Conservation (phyloP, 2,329 filamentous ascomycete species). For the Colletotrichum cordylinicola region DNA sequence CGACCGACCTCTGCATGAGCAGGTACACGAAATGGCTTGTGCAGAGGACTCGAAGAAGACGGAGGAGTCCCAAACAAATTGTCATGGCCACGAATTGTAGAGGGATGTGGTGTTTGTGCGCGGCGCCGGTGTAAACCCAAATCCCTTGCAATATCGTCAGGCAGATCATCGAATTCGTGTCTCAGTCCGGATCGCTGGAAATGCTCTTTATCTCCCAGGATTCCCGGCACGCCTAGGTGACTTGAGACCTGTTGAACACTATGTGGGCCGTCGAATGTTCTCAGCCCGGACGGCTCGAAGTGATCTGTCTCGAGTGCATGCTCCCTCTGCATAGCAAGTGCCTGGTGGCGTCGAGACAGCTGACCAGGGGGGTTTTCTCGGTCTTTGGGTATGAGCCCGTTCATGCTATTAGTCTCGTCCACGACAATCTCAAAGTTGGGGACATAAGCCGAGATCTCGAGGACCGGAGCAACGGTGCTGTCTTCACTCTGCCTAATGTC, state of each 20-base stretch:
- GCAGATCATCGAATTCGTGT: not conserved
- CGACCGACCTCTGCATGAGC: not conserved
- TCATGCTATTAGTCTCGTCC: not conserved
- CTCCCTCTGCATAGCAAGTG: not conserved
- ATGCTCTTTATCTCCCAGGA: slow-evolving; percentile 1
- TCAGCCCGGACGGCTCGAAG: not conserved
- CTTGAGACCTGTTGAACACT: not conserved
- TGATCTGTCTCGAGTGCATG: not conserved
- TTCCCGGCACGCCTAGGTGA: not conserved
- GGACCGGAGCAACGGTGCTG: not conserved
- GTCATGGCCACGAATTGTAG: not conserved
- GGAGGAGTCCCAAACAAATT: slow-evolving; percentile 4
- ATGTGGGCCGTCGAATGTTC: not conserved
- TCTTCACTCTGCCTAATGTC: not conserved
- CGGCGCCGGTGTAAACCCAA: not conserved
- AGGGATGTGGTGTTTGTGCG: not conserved
- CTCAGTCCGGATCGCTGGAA: not conserved
- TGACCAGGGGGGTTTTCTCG: not conserved
- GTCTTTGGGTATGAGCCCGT: not conserved
- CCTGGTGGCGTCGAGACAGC: not conserved
- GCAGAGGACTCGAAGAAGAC: slow-evolving; percentile 3
- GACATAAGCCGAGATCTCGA: not conserved
- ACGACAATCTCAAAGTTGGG: not conserved
- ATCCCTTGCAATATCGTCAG: not conserved
- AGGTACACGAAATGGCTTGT: not conserved